phyloP scores from a whole-genome alignment of 2,329 filamentous ascomycete genomes.

The Eutypa lata region DNA sequence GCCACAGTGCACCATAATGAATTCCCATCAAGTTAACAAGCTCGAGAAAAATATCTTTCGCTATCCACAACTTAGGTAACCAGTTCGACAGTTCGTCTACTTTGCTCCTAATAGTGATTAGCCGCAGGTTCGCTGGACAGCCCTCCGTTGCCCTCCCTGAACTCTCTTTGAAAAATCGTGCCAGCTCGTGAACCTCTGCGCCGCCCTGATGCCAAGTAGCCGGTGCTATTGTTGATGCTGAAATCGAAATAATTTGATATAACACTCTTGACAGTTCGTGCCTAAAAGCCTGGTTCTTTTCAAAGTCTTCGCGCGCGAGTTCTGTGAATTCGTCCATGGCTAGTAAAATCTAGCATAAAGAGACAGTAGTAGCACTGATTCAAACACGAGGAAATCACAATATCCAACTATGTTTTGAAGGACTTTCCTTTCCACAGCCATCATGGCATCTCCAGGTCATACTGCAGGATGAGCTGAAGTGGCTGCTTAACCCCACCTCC shows the following conservation, averaged over 20 bases:
- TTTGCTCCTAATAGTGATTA: slow-evolving; percentile 12
- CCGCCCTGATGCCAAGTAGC: slow-evolving; percentile 10
- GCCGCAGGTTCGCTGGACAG: slow-evolving; percentile 6
- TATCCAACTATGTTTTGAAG: too few species aligned
- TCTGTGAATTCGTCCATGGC: slow-evolving; percentile 18
- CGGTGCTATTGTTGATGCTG: slow-evolving; percentile 1
- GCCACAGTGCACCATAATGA: slow-evolving; percentile 19
- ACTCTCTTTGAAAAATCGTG: slow-evolving; percentile 6
- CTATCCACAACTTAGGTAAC: slow-evolving; percentile 13
- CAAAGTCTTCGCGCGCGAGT: slow-evolving; percentile 15
- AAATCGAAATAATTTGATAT: slow-evolving; percentile 8
- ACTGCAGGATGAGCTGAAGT: too few species aligned
- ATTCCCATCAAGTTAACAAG: slow-evolving; percentile 20
- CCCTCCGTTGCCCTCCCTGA: background rate
- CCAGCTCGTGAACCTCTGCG: slow-evolving; percentile 4
- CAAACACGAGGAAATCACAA: too few species aligned
- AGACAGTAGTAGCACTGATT: too few species aligned
- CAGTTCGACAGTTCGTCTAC: slow-evolving; percentile 13
- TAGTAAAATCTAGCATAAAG: background rate
- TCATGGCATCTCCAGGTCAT: too few species aligned
- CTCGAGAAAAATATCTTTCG: slow-evolving; percentile 17
- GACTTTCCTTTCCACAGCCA: too few species aligned
- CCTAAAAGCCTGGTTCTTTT: slow-evolving; percentile 13
- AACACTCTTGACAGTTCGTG: slow-evolving; percentile 4
- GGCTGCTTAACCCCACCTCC: too few species aligned